Evolutionary conservation across 2,329 filamentous ascomycete species (phyloP), one percentile per base, ranked within the genome.

Genomic region (Hypomyces rosellus): DNA sequence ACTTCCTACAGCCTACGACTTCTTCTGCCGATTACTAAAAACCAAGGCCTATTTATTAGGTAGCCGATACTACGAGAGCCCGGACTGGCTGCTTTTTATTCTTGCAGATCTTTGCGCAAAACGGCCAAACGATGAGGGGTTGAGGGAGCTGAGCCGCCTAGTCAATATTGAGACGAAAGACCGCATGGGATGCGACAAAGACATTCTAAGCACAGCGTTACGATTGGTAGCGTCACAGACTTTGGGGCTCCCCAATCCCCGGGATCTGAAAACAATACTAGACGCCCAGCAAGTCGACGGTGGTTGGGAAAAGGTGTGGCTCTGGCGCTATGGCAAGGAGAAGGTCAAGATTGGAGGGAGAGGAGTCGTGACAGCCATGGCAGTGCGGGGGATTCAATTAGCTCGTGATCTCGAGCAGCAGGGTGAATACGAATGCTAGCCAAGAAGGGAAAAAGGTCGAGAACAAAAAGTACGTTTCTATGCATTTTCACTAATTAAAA

Each of bases 11-110:
- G 25, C 50, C 7, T 38, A 46, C 5, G 25, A n/a, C 25, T 46
- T 43, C 22, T 33, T 52, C 34, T 49, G 46, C 46, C 41, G 43
- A 12, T 11, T 52, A 12, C 38, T 52, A 6, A 16, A 36, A 20
- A 46, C 46, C 9, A 16, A 46, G 16, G 38, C 50, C 8, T 52
- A 49, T 41, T n/a, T 43, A n/a, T 33, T 49, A 13, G 46, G 41
- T 8, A 49, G 33, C 18, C 46, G 50, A 2, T 52, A 52, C 39
- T 52, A 52, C 20, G 25, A 41, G 20, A 48, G 34, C 14, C n/a
- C 42, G 9, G 50, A 52, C 42, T 52, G 46, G 46, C 15, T 52
- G 37, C 30, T 49, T 18, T 52, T 40, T 15, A 38, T 46, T 18
- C 42, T 52, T 2, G 42, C 41, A 6, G 43, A 49, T 18, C 42